Conservation (phyloP, 2,329 filamentous ascomycete species). For the Fusarium decemcellulare region DNA sequence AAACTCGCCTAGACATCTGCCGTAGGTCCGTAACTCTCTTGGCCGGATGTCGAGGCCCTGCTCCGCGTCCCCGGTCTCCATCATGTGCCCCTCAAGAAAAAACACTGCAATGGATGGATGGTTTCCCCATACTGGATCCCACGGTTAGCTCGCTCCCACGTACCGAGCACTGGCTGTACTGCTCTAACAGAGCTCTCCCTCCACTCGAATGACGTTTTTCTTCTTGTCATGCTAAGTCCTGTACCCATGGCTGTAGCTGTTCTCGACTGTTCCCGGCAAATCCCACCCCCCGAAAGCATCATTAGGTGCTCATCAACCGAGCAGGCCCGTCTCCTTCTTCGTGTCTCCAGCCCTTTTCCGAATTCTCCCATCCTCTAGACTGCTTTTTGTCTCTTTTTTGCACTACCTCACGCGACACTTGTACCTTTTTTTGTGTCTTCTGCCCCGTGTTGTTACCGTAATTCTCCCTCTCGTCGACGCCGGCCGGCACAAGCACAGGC, state of each 20-base stretch:
- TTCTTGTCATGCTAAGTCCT: not conserved
- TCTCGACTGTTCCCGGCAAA: conserved; percentile 7
- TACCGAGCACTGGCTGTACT: conserved; percentile 4
- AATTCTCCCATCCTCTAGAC: conserved; percentile 27
- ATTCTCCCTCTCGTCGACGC: conserved; percentile 16
- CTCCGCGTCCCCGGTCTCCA: conserved; percentile 39
- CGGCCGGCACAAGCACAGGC: conserved; percentile 1
- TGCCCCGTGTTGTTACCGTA: not conserved
- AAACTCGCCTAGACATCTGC: not conserved
- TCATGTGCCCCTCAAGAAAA: conserved; percentile 36
- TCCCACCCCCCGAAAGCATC: conserved; percentile 30
- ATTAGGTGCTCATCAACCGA: conserved; percentile 37
- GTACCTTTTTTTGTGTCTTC: not conserved
- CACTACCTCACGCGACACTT: conserved; percentile 26
- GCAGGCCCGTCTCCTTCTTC: conserved; percentile 40
- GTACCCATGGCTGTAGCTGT: conserved; percentile 7
- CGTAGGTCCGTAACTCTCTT: conserved; percentile 13
- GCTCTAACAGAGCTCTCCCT: conserved; percentile 17
- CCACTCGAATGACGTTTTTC: conserved; percentile 41
- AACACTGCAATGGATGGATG: conserved; percentile 7
- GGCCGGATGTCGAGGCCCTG: conserved; percentile 10
- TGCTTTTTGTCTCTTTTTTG: conserved; percentile 6
- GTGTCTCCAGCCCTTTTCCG: conserved; percentile 22
- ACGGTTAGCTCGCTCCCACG: conserved; percentile 20
- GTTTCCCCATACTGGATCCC: conserved; percentile 42